Base-by-base conservation (phyloP, 2,329 filamentous ascomycete genomes). In the Pseudophaeomoniella oleicola region DNA sequence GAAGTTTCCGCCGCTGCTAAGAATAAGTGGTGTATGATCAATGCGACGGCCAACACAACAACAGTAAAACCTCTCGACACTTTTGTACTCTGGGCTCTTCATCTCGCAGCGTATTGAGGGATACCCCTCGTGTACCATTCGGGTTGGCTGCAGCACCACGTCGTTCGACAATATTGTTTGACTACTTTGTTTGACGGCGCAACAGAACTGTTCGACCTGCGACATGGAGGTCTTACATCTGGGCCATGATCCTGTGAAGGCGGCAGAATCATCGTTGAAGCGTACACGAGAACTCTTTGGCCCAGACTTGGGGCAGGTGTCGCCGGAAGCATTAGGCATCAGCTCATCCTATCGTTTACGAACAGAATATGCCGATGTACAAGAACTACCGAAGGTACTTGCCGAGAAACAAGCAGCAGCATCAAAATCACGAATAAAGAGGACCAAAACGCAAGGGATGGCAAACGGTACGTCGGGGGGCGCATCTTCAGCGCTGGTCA, bases 401-500 rank as follows among this genome's bases (percentile, higher is more conserved):
- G 82, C 82, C 22, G 78, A 82, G 15, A 90, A 87, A 54, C 80
- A 87, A 56, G 78, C 81, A 11, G 72, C 66, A 48, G 69, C 72
- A 27, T 62, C 73, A n/a, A 70, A 68, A 5, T 69, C 72, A 42
- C 67, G 76, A 44, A 67, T 75, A 45, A 82, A 77, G 56, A 72
- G 77, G 48, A 63, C 69, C 22, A 75, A 72, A 42, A 50, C 60
- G 32, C 59, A 64, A 38, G 59, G 71, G 49, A 69, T 78, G 47
- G 71, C 71, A 44, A 76, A 75, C 59, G 64, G 82, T 63, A 79
- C 81, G 45, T 76, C 80, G 51, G 71, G 71, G 19, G 73, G 77
- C 19, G 63, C 69, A 4, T 62, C 66, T 39, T 60, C 58, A 48
- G 32, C 41, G 35, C 16, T 37, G 37, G 31, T 16, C 29, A 31